Evolutionary conservation across 2,329 filamentous ascomycete species (phyloP).

Genomic region (Claviceps humidiphila): DNA sequence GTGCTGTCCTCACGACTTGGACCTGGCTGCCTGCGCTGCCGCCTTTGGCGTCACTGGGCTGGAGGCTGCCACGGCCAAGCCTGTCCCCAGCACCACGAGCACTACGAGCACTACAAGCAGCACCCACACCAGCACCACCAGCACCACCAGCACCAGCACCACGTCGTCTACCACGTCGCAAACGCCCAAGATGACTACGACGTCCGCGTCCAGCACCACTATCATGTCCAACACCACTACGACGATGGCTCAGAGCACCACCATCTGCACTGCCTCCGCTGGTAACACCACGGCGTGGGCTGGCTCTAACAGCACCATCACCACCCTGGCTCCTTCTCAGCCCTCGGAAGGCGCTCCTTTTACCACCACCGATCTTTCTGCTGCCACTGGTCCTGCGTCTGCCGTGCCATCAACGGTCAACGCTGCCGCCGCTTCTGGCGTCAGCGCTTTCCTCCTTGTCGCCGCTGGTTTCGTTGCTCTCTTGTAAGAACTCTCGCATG

Average conservation of each 20-base stretch:
- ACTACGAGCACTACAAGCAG: constrained; percentile 16
- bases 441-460: constrained; percentile 24
- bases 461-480: constrained; percentile 23
- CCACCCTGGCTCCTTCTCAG: constrained; percentile 14
- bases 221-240: constrained; percentile 8
- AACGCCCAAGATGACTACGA: constrained; percentile 16
- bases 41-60: constrained; percentile 35
- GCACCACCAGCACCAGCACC: constrained; percentile 17
- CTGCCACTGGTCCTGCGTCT: constrained; percentile 8
- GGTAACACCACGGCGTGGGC: constrained; percentile 17
- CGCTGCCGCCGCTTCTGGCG: constrained; percentile 18
- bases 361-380: constrained; percentile 6
- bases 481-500: constrained; percentile 14
- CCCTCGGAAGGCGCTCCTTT: constrained; percentile 5
- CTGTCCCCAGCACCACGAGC: constrained; percentile 13
- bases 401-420: constrained; percentile 13
- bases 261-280: constrained; percentile 1
- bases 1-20: constrained; percentile 47
- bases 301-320: constrained; percentile 20
- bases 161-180: constrained; percentile 7
- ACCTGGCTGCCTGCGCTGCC: constrained; percentile 40
- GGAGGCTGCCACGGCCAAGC: constrained; percentile 22
- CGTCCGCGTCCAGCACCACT: constrained; percentile 14
- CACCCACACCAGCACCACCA: constrained; percentile 11
- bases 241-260: background rate